Percentiles rank a stretch among this genome's conserved stretches.
phyloP scores from a whole-genome alignment of 805 yeast genomes.

The Monosporozyma aquatica region DNA sequence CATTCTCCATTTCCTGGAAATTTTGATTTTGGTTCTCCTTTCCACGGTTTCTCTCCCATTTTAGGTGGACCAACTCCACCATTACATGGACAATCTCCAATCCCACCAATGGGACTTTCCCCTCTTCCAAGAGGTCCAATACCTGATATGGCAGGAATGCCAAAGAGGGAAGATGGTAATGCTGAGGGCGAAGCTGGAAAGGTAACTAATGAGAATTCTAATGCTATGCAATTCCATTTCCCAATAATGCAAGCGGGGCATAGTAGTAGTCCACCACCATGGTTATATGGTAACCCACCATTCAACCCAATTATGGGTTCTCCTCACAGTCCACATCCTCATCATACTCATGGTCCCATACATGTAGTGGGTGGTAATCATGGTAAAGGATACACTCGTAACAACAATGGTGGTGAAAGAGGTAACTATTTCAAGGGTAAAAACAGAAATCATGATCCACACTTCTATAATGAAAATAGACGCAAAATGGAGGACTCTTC shows the following conservation, averaged over 20 bases:
- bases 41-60: constrained; percentile 28
- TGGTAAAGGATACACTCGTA: constrained; percentile 3
- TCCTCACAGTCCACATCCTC: constrained; percentile 20
- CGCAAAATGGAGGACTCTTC: constrained; percentile 51
- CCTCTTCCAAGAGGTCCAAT: constrained; percentile 12
- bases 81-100: constrained; percentile 16
- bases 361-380: constrained; percentile 8
- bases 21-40: constrained; percentile 28
- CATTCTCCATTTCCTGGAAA: constrained; percentile 28
- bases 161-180: background rate
- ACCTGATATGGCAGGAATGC: constrained; percentile 1
- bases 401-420: constrained; percentile 13
- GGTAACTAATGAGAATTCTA: background rate
- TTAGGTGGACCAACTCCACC: constrained; percentile 21
- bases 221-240: constrained; percentile 6
- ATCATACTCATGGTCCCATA: constrained; percentile 10
- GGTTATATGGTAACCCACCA: constrained; percentile 27
- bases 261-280: constrained; percentile 26
- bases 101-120: constrained; percentile 12
- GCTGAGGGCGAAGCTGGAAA: background rate
- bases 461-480: constrained; percentile 8
- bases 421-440: constrained; percentile 4
- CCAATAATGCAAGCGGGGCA: constrained; percentile 16
- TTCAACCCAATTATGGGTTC: constrained; percentile 24
- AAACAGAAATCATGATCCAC: constrained; percentile 6